These are phyloP conservation scores for Chlorella sorokiniana DNA, from an alignment of 139 green algal species.

Conservation along the genomic window DNA sequence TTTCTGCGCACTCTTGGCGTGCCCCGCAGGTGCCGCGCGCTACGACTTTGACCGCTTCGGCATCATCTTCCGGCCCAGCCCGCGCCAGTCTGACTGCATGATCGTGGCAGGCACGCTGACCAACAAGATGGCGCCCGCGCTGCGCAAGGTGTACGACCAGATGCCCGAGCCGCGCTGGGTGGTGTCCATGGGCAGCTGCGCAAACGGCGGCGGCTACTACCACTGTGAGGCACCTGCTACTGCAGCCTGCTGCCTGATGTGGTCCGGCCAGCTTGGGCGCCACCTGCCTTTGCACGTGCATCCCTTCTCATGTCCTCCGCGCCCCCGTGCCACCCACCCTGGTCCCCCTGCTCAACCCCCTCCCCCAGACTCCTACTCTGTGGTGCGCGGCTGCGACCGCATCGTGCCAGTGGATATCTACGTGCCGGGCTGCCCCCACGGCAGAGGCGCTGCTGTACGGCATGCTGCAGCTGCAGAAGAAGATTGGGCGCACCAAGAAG, in stretches of 20 bases:
- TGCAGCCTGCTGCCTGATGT: not conserved
- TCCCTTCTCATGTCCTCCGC: not conserved
- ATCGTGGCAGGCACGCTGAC: conserved; percentile 97
- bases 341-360: not conserved
- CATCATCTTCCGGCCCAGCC: conserved; percentile 96
- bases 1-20: not conserved
- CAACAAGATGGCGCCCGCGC: conserved; percentile 97
- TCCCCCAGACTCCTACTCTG: conserved; percentile 83
- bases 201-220: conserved; percentile 98
- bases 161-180: conserved; percentile 98
- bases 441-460: conserved; percentile 96
- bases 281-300: too few relatives aligned
- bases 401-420: conserved; percentile 99
- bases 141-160: conserved; percentile 94
- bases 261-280: not conserved
- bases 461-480: conserved; percentile 92
- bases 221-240: conserved; percentile 56
- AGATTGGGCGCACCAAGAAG: conserved; percentile 65
- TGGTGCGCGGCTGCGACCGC: conserved; percentile 94
- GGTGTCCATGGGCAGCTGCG: conserved; percentile 94
- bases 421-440: conserved; percentile 89
- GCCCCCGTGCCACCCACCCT: not conserved
- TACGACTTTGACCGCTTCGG: conserved; percentile 92
- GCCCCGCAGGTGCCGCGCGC: conserved; percentile 53
- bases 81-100: conserved; percentile 94